phyloP scores from a whole-genome alignment of 345 rosid genomes.

The Jatropha curcas region DNA sequence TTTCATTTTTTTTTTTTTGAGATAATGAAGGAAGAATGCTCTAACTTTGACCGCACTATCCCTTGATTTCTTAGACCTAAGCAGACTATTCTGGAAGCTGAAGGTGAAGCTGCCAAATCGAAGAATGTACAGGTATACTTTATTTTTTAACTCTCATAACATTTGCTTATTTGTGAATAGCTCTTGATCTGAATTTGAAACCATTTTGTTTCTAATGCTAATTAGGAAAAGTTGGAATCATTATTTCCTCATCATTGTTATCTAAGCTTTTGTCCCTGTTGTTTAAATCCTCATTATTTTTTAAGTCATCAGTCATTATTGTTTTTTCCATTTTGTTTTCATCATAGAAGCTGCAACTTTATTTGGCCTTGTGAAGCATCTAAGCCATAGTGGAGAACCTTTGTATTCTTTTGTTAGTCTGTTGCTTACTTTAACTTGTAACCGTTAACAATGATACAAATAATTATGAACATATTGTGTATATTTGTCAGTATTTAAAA shows the following conservation, averaged over 20 bases:
- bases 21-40: neutral
- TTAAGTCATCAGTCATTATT: neutral
- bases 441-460: neutral
- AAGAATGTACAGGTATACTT: conserved; percentile 62
- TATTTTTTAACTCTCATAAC: neutral
- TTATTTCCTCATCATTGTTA: neutral
- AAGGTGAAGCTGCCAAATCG: conserved; percentile 86
- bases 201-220: neutral
- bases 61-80: conserved; percentile 65
- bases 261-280: neutral
- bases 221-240: neutral
- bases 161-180: neutral
- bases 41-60: conserved; percentile 19
- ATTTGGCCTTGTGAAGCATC: neutral
- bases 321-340: neutral
- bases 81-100: conserved; percentile 96
- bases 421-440: neutral
- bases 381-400: neutral
- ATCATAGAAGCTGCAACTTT: neutral
- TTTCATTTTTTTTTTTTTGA: neutral
- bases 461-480: neutral
- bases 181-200: neutral
- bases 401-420: neutral
- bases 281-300: neutral
- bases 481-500: neutral